These are phyloP conservation scores for Phytopythium delawarense DNA, from an alignment of 352 stramenopile genomes.

Conservation along the genomic window DNA sequence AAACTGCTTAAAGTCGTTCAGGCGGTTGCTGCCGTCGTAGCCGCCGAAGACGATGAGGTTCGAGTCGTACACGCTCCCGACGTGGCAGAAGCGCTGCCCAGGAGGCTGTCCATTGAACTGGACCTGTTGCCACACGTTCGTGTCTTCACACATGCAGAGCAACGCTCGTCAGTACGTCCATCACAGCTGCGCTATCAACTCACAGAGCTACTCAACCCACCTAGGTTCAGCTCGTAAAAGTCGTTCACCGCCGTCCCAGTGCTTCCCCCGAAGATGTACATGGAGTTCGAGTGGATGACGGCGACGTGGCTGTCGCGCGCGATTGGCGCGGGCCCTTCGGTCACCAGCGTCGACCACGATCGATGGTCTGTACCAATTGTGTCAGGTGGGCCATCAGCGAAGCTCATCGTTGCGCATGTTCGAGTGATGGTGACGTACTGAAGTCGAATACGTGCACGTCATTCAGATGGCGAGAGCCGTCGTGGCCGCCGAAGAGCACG, in stretches of 20 bases:
- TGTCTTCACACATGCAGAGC: slow-evolving; percentile 21
- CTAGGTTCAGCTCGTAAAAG: slow-evolving; percentile 93
- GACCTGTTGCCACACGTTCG: slow-evolving; percentile 66
- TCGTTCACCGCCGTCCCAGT: slow-evolving; percentile 97
- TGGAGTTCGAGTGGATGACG: slow-evolving; percentile 91
- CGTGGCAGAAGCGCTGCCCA: slow-evolving; percentile 96
- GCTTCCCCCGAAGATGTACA: slow-evolving; percentile 95
- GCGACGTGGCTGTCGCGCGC: slow-evolving; percentile 96
- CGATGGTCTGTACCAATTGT: slow-evolving; percentile 39
- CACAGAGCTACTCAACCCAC: slow-evolving; percentile 19
- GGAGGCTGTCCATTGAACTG: slow-evolving; percentile 78
- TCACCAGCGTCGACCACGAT: slow-evolving; percentile 88
- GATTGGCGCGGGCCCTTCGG: slow-evolving; percentile 89
- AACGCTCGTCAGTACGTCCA: not conserved
- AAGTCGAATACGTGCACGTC: slow-evolving; percentile 98
- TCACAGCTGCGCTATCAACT: not conserved
- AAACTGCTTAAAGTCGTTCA: slow-evolving; percentile 96
- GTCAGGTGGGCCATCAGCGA: not conserved
- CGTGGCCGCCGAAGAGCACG: slow-evolving; percentile 96
- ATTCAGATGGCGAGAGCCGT: slow-evolving; percentile 96
- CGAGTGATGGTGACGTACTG: slow-evolving; percentile 22
- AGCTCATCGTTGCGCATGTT: not conserved
- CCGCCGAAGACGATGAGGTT: slow-evolving; percentile 94
- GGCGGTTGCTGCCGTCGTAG: slow-evolving; percentile 93
- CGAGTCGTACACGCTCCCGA: slow-evolving; percentile 90